Evolutionary conservation across 257 asterid genomes (phyloP).

Genomic region (Asclepias syriaca): DNA sequence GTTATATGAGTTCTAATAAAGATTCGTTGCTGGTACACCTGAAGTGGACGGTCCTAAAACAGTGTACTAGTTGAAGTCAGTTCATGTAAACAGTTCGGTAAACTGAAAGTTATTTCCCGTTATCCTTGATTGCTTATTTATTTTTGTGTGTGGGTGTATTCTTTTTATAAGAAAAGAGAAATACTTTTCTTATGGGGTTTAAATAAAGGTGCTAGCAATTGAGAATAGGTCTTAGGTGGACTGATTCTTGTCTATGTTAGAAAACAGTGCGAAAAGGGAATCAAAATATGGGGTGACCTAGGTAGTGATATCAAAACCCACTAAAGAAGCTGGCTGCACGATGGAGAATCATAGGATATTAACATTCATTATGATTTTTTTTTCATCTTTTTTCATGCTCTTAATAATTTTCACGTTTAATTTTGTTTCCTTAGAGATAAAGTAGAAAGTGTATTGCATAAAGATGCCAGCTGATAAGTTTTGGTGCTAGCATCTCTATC

Average conservation of each 20-base stretch:
- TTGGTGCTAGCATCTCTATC: background rate
- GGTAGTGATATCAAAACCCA: conserved; percentile 12
- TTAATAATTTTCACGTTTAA: background rate
- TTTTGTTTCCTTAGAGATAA: background rate
- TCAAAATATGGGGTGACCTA: background rate
- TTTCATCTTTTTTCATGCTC: background rate
- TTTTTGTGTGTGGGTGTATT: no score
- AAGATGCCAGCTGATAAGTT: background rate
- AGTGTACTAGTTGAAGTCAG: no score
- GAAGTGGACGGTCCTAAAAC: background rate
- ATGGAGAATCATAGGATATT: background rate
- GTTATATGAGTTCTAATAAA: background rate
- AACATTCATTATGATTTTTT: no score
- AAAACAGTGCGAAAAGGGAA: no score
- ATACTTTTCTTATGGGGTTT: no score
- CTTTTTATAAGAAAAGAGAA: no score
- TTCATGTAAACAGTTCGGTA: no score
- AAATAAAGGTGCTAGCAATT: no score
- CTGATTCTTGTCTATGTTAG: background rate
- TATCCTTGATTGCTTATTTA: no score
- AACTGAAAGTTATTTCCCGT: no score
- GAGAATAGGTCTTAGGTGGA: no score
- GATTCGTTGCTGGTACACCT: background rate
- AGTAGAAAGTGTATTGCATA: background rate
- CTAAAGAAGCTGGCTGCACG: background rate